These are phyloP conservation scores for Paramecium caudatum DNA, from an alignment of 73 alveolate genomes.

Conservation along the genomic window DNA sequence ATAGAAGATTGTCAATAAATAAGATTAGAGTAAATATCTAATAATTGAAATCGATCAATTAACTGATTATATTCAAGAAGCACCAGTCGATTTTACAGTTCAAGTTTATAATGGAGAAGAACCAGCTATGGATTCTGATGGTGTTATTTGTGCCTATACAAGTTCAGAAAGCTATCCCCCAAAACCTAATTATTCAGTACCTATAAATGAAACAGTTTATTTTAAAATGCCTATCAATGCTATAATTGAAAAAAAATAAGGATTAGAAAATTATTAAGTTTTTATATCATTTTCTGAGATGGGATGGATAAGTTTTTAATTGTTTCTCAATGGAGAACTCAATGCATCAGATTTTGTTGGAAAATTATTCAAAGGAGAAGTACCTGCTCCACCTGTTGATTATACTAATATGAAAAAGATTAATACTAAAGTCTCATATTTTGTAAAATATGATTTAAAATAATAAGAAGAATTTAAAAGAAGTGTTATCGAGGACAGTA, in stretches of 20 bases:
- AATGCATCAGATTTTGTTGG: constrained; percentile 21
- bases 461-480: neutral
- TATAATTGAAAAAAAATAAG: neutral
- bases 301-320: constrained; percentile 60
- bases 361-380: constrained; percentile 40
- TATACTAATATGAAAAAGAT: neutral
- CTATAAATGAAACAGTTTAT: neutral
- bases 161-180: neutral
- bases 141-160: constrained; percentile 40
- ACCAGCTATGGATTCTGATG: constrained; percentile 49
- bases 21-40: constrained; percentile 1
- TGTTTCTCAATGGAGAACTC: neutral
- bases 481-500: neutral
- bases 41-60: constrained; percentile 1
- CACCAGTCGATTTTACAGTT: constrained; percentile 46
- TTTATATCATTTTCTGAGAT: constrained; percentile 14
- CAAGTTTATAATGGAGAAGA: constrained; percentile 51
- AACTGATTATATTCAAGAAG: constrained; percentile 44
- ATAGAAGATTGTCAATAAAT: neutral
- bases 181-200: neutral
- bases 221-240: constrained; percentile 50
- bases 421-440: constrained; percentile 23
- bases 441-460: constrained; percentile 14
- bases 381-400: constrained; percentile 43
- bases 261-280: constrained; percentile 28